Base-by-base conservation (phyloP, 768 basidiomycete genomes). In the Pisolithus tinctorius region DNA sequence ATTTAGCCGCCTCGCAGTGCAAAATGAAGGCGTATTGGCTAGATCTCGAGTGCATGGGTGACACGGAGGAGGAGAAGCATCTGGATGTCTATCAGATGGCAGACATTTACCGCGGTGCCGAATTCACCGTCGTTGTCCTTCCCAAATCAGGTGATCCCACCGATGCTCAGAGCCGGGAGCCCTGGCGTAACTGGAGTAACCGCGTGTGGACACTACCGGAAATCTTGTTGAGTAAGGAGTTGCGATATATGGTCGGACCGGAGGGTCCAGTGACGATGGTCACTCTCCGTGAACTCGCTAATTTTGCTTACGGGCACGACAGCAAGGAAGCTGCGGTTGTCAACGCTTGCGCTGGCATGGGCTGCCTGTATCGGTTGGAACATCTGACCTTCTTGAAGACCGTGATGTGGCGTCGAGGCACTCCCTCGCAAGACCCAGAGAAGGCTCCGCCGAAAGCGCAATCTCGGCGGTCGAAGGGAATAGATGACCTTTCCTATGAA, bases 321-420 rank as follows among this genome's bases (percentile, higher is more conserved):
- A 40, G 46, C 27, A 9, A 27, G n/a, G 59, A 60, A 36, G 47
- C 49, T 20, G 51, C 59, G 1, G 49, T 60, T 41, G 45, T 60
- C 27, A 55, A 60, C 6, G 48, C 53, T 2, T 55, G 20, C 1
- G 14, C 41, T 7, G 27, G 56, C 0, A 34, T 4, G 0, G 59
- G 58, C 26, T 48, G 47, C 31, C n/a, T 56, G 11, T 55, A 56
- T 39, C 54, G 59, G 30, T 38, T 60, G 14, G 56, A 60, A 41
- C 56, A 51, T 13, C 45, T 60, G n/a, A 51, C 52, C 4, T 41
- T 55, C 48, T 25, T 60, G 11, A 60, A 61, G 31, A 25, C 44
- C 8, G 60, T 57, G 4, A 58, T 61, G n/a, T 60, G 59, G 60
- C 38, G 47, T 14, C 56, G 60, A 25, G 47, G 47, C 17, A 57